phyloP scores from a whole-genome alignment of 106 monocot species.

The Dactylorhiza incarnata region DNA sequence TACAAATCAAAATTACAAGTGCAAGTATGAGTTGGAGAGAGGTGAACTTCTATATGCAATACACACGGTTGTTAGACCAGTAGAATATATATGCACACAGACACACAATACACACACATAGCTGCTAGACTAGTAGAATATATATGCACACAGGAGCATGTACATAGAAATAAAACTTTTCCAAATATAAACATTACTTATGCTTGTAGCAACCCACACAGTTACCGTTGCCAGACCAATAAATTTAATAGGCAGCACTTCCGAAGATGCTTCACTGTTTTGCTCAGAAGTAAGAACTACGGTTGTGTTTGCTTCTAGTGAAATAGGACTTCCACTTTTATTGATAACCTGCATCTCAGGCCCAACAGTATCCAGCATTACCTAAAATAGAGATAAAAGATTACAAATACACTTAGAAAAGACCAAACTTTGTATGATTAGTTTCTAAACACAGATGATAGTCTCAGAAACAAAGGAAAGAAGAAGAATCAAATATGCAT shows the following conservation, averaged over 20 bases:
- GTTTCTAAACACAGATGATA: neutral
- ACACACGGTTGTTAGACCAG: too few relatives aligned
- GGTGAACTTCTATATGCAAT: too few relatives aligned
- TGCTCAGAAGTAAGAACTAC: slow-evolving; percentile 74
- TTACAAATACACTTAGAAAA: slow-evolving; percentile 4
- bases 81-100: too few relatives aligned
- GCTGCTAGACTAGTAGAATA: too few relatives aligned
- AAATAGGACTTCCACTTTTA: slow-evolving; percentile 51
- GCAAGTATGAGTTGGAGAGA: too few relatives aligned
- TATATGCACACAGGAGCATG: neutral
- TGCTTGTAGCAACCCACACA: neutral
- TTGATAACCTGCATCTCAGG: slow-evolving; percentile 87
- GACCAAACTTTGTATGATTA: neutral
- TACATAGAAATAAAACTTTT: neutral
- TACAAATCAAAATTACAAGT: too few relatives aligned
- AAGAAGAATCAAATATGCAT: too few relatives aligned
- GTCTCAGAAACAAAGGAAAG: too few relatives aligned
- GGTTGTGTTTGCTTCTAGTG: slow-evolving; percentile 53
- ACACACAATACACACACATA: too few relatives aligned
- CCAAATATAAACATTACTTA: neutral
- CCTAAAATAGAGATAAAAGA: slow-evolving; percentile 26
- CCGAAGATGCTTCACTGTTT: slow-evolving; percentile 39
- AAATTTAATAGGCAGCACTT: slow-evolving; percentile 68
- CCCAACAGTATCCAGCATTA: slow-evolving; percentile 89
- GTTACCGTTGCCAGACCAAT: slow-evolving; percentile 59